phyloP scores from a whole-genome alignment of 2,329 filamentous ascomycete species.

The Septoria linicola region DNA sequence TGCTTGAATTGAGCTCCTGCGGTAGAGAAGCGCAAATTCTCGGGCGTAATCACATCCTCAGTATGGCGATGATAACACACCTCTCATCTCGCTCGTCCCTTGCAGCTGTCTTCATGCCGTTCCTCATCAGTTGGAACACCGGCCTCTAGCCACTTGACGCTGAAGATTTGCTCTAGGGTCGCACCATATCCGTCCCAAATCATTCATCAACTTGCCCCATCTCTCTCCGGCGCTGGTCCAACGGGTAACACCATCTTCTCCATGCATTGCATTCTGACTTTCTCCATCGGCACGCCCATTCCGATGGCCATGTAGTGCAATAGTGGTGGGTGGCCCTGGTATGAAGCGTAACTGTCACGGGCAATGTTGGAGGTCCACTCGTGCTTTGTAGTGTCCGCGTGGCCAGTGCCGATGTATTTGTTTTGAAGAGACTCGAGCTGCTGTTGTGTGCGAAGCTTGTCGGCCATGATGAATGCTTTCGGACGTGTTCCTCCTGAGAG shows the following conservation, averaged over 20 bases:
- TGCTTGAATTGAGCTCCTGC: too few species aligned
- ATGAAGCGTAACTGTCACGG: constrained; percentile 86
- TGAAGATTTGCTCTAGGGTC: too few species aligned
- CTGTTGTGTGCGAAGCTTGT: constrained; percentile 96
- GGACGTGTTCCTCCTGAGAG: background rate
- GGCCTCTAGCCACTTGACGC: too few species aligned
- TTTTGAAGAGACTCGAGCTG: constrained; percentile 96
- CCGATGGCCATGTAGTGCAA: constrained; percentile 87
- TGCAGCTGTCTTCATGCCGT: too few species aligned
- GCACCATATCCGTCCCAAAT: background rate
- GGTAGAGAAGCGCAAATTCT: too few species aligned
- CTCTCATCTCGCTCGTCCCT: too few species aligned
- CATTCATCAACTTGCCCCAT: constrained; percentile 10
- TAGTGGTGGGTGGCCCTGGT: constrained; percentile 84
- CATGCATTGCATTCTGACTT: constrained; percentile 75
- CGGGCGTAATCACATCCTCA: too few species aligned
- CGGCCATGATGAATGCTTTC: constrained; percentile 58
- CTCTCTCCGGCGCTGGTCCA: constrained; percentile 42
- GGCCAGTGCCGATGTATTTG: constrained; percentile 92
- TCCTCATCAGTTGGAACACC: too few species aligned
- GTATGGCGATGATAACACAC: too few species aligned
- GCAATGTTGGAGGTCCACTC: constrained; percentile 96
- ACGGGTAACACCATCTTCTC: constrained; percentile 67
- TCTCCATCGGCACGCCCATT: constrained; percentile 75
- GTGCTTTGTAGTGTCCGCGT: constrained; percentile 94